Percentiles rank a stretch among this genome's conserved stretches.
Evolutionary conservation across 2,329 filamentous ascomycete genomes (phyloP).

Genomic region (Exophiala sideris): DNA sequence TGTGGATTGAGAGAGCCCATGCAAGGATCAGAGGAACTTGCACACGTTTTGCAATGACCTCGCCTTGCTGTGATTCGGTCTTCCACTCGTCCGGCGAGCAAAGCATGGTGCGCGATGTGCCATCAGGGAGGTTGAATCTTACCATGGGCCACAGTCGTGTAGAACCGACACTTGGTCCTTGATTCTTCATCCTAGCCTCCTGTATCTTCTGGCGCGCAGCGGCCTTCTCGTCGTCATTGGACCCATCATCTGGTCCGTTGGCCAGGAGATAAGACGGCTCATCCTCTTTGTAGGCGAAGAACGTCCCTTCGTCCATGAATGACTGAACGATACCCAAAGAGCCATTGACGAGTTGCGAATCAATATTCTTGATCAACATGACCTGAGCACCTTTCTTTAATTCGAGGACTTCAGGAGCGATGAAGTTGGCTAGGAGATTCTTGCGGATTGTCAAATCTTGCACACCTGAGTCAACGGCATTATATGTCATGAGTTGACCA

Average conservation of each 20-base stretch:
- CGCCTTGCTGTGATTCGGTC: conserved; percentile 90
- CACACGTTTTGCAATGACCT: conserved; percentile 81
- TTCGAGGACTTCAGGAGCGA: conserved; percentile 77
- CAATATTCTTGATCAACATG: conserved; percentile 99
- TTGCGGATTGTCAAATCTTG: conserved; percentile 66
- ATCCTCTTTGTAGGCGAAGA: conserved; percentile 56
- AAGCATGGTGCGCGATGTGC: conserved; percentile 70
- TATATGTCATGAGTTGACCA: conserved; percentile 65
- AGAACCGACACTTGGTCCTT: conserved; percentile 45
- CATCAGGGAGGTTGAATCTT: conserved; percentile 75
- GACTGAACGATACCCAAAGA: conserved; percentile 80
- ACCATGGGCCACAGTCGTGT: conserved; percentile 74
- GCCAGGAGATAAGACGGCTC: conserved; percentile 51
- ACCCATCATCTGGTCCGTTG: conserved; percentile 46
- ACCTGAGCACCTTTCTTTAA: conserved; percentile 93
- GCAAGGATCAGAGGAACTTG: conserved; percentile 88
- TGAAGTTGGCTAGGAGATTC: conserved; percentile 80
- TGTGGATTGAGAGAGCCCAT: conserved; percentile 97
- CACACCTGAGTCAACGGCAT: conserved; percentile 72
- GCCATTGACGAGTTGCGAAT: conserved; percentile 89
- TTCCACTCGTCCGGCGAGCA: conserved; percentile 92
- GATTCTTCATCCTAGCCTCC: conserved; percentile 44
- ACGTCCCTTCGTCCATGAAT: conserved; percentile 70
- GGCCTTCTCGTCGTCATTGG: conserved; percentile 41
- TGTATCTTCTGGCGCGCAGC: conserved; percentile 56